These are phyloP conservation scores for Leccinellum rugosiceps DNA, from an alignment of 768 basidiomycete genomes.

Conservation along the genomic window DNA sequence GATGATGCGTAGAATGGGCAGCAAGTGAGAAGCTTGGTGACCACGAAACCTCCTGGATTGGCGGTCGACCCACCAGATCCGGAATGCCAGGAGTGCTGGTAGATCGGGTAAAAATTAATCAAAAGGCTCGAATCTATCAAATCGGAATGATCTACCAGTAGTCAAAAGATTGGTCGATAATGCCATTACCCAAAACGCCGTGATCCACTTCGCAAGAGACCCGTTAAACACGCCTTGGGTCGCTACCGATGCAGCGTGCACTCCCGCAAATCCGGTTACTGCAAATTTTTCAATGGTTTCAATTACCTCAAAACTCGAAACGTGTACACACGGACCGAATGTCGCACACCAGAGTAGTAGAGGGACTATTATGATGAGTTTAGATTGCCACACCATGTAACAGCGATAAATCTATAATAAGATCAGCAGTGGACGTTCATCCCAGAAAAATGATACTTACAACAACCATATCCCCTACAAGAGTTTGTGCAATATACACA, in stretches of 20 bases:
- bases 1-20: conserved; percentile 26
- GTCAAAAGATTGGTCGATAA: conserved; percentile 32
- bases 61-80: conserved; percentile 30
- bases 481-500: conserved; percentile 25
- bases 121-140: neutral
- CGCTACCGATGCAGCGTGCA: conserved; percentile 6
- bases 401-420: conserved; percentile 23
- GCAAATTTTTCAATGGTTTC: neutral
- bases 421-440: conserved; percentile 1
- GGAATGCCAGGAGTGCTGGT: conserved; percentile 27
- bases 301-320: no score
- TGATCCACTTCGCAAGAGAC: conserved; percentile 33
- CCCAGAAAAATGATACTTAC: conserved; percentile 11
- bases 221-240: conserved; percentile 23
- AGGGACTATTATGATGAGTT: conserved; percentile 28
- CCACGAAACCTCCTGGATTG: conserved; percentile 13
- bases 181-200: conserved; percentile 31
- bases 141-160: conserved; percentile 22
- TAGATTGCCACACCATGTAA: conserved; percentile 34
- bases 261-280: conserved; percentile 14
- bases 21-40: conserved; percentile 5
- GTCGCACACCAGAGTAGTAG: conserved; percentile 28
- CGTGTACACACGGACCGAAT: conserved; percentile 14
- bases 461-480: conserved; percentile 30
- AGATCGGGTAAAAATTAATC: neutral